A percentile compares a stretch with the other conserved stretches of the same genome.
phyloP scores from a whole-genome alignment of 805 yeast species.

The Kregervanrija fluxuum region DNA sequence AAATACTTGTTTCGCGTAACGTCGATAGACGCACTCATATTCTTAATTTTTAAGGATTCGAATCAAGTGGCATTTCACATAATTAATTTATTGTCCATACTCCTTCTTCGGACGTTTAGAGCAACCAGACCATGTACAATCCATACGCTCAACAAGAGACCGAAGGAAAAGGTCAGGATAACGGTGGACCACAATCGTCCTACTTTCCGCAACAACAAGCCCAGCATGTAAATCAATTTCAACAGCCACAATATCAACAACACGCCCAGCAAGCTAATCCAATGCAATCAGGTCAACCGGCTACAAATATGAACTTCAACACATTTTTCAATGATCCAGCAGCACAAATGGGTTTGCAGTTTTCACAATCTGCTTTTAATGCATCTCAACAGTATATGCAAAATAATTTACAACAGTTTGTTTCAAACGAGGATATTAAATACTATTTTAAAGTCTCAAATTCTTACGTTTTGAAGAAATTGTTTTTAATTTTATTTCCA shows the following conservation, averaged over 20 bases:
- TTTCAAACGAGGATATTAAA: constrained; percentile 53
- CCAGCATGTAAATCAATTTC: too few species aligned
- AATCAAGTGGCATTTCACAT: too few species aligned
- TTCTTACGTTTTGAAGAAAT: constrained; percentile 69
- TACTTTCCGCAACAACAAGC: constrained; percentile 2
- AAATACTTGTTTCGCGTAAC: too few species aligned
- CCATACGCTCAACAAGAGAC: constrained; percentile 35
- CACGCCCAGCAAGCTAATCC: constrained; percentile 3
- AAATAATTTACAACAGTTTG: constrained; percentile 52
- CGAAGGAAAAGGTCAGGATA: constrained; percentile 11
- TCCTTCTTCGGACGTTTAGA: too few species aligned
- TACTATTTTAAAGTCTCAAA: constrained; percentile 91
- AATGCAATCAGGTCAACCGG: constrained; percentile 15
- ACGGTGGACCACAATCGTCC: constrained; percentile 2
- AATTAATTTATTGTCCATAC: too few species aligned
- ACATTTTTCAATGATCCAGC: constrained; percentile 68
- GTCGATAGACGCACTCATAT: too few species aligned
- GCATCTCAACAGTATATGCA: constrained; percentile 77
- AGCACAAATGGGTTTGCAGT: constrained; percentile 77
- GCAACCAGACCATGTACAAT: constrained; percentile 27
- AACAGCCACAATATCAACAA: constrained; percentile 3
- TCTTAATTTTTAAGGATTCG: too few species aligned
- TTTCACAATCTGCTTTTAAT: constrained; percentile 78
- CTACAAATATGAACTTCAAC: constrained; percentile 19
- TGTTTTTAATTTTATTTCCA: constrained; percentile 74